Conservation (phyloP, 2,329 filamentous ascomycete species). For the Ophiostoma sp. region DNA sequence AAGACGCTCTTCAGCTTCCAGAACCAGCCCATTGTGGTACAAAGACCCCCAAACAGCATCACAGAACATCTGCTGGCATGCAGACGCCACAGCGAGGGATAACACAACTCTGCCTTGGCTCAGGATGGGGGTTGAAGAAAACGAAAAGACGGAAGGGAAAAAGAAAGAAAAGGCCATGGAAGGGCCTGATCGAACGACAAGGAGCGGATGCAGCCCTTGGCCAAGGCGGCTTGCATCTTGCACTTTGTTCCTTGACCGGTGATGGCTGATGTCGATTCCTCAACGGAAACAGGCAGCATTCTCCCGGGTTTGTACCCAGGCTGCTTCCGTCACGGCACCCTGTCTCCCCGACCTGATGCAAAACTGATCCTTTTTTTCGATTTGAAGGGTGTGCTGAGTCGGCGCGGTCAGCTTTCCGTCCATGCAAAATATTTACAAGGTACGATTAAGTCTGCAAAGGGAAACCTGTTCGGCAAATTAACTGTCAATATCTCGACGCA, state of each 20-base stretch:
- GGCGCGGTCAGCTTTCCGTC: neutral
- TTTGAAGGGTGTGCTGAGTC: neutral
- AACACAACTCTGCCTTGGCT: neutral
- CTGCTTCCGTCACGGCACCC: neutral
- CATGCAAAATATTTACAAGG: neutral
- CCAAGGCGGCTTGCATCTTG: neutral
- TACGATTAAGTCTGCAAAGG: neutral
- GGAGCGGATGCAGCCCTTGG: constrained; percentile 5
- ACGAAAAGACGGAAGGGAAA: neutral
- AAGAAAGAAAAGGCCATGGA: neutral
- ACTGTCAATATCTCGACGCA: neutral
- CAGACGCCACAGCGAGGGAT: constrained; percentile 9
- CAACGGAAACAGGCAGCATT: neutral
- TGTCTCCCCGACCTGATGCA: neutral
- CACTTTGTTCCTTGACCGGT: neutral
- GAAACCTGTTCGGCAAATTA: neutral
- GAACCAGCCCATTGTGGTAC: constrained; percentile 4
- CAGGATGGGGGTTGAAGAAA: neutral
- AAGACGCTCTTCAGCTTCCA: constrained; percentile 3
- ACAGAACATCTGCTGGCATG: constrained; percentile 13
- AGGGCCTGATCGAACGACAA: neutral
- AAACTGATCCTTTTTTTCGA: neutral
- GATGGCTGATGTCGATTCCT: neutral
- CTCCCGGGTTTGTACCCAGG: neutral
- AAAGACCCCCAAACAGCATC: constrained; percentile 1